Percentiles rank a stretch among this genome's conserved stretches.
phyloP scores from a whole-genome alignment of 257 asterid genomes.

The Solanum infundibuliforme region DNA sequence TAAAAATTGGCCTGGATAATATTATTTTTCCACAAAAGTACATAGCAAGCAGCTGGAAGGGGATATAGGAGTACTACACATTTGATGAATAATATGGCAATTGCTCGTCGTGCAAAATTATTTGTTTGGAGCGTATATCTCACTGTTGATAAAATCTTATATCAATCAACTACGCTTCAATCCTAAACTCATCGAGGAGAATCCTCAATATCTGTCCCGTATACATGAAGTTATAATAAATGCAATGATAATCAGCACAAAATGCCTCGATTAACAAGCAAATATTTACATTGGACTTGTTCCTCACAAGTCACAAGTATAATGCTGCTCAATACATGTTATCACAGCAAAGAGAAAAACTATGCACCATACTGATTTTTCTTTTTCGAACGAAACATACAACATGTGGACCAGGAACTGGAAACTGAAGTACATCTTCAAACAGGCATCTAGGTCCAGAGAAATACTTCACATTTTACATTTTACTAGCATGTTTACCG shows the following conservation, averaged over 20 bases:
- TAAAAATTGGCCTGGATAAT: not conserved
- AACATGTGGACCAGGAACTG: not conserved
- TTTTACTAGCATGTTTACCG: slow-evolving; percentile 53
- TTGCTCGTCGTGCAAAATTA: not conserved
- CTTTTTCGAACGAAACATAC: not conserved
- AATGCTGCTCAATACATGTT: not conserved
- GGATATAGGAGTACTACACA: not conserved
- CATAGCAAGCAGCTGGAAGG: not conserved
- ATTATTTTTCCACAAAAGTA: not conserved
- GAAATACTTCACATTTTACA: slow-evolving; percentile 16
- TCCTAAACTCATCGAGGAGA: not conserved
- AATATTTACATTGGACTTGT: not conserved
- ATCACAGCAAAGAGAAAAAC: not conserved
- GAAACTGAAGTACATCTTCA: not conserved
- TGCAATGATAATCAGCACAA: not conserved
- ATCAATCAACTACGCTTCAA: not conserved
- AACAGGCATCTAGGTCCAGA: not conserved
- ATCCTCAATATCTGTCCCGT: not conserved
- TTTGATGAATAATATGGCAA: not conserved
- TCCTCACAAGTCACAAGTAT: not conserved
- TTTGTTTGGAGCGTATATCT: not conserved
- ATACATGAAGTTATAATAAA: not conserved
- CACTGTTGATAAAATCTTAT: not conserved
- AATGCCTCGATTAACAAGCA: not conserved
- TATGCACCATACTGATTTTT: not conserved